Percentiles rank a stretch among this genome's conserved stretches.
phyloP scores from a whole-genome alignment of 306 rosid genomes.

The Canavalia gladiata region DNA sequence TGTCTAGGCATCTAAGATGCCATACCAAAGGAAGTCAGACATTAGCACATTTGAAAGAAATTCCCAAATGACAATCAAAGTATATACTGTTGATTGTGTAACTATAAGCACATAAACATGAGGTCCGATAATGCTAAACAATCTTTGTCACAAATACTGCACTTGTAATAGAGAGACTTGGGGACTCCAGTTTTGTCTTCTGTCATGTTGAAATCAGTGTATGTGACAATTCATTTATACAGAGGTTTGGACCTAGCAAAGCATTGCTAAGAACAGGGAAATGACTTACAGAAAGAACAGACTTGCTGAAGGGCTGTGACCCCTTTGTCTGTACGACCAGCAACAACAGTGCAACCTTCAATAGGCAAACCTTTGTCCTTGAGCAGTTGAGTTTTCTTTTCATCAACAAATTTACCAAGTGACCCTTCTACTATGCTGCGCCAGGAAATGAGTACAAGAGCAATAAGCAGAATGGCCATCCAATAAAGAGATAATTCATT shows the following conservation, averaged over 20 bases:
- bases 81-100: slow-evolving; percentile 8
- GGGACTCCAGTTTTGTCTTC: slow-evolving; percentile 22
- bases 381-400: slow-evolving; percentile 72
- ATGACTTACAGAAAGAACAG: slow-evolving; percentile 85
- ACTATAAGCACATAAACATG: slow-evolving; percentile 8
- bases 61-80: slow-evolving; percentile 23
- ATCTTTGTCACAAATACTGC: slow-evolving; percentile 2
- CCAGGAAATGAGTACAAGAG: slow-evolving; percentile 41
- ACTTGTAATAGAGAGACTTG: neutral
- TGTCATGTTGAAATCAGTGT: slow-evolving; percentile 18
- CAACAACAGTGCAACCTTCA: slow-evolving; percentile 82
- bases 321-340: slow-evolving; percentile 99
- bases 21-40: neutral
- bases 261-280: slow-evolving; percentile 32
- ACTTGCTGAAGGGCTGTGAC: slow-evolving; percentile 94
- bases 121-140: neutral
- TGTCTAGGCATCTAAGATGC: slow-evolving; percentile 2
- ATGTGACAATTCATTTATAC: slow-evolving; percentile 4
- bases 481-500: slow-evolving; percentile 17
- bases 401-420: slow-evolving; percentile 91
- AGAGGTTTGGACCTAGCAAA: slow-evolving; percentile 10
- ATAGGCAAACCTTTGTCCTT: slow-evolving; percentile 75
- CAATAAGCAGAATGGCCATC: slow-evolving; percentile 37
- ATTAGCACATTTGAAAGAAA: slow-evolving; percentile 16
- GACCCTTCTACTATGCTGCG: slow-evolving; percentile 71